Evolutionary conservation across 306 rosid genomes (phyloP).

Genomic region (Vigna trinervia): DNA sequence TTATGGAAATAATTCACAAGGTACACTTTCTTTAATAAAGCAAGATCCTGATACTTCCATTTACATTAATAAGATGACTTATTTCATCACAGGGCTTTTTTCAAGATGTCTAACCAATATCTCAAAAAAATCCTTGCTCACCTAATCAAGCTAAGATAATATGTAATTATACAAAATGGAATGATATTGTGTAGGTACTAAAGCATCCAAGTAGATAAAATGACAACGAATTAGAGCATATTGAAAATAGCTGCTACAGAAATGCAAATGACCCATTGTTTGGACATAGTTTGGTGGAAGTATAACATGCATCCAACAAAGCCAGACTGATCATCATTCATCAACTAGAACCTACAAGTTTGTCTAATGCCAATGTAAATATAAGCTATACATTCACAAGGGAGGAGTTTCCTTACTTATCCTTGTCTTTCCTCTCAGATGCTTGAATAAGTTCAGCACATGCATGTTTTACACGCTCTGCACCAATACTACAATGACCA

Average conservation of each 20-base stretch:
- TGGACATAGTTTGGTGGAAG: not conserved
- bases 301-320: not conserved
- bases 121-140: not conserved
- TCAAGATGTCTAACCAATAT: not conserved
- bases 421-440: slow-evolving; percentile 34
- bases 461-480: slow-evolving; percentile 35
- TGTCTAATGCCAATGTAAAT: not conserved
- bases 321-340: not conserved
- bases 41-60: not conserved
- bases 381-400: not conserved
- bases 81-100: not conserved
- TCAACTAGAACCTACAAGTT: not conserved
- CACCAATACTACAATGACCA: slow-evolving; percentile 41
- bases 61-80: not conserved
- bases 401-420: slow-evolving; percentile 31
- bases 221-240: not conserved
- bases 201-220: not conserved
- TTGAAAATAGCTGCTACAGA: not conserved
- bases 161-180: not conserved
- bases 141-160: not conserved
- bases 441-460: slow-evolving; percentile 42
- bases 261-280: not conserved
- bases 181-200: not conserved
- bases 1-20: not conserved
- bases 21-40: not conserved